Evolutionary conservation across 805 yeast genomes (phyloP).

Genomic region (Saccharomyces jurei): DNA sequence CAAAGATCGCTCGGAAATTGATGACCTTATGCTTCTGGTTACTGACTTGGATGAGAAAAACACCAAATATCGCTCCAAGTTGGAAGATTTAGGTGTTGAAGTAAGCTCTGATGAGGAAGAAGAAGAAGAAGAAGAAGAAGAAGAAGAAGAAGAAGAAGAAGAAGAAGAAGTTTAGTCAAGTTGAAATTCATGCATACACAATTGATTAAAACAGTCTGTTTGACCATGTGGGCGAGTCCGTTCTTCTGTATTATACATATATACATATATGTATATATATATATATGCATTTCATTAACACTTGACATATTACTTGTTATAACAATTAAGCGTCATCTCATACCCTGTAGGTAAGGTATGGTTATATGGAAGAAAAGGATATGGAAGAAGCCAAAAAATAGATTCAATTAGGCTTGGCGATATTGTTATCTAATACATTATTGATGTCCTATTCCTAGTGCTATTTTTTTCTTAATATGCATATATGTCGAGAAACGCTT

Average conservation of each 20-base stretch:
- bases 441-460: neutral
- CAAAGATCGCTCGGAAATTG: conserved; percentile 31
- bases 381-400: neutral
- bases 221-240: too few species aligned
- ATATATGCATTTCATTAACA: neutral
- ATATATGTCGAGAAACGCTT: neutral
- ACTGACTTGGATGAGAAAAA: conserved; percentile 69
- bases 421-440: neutral
- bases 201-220: conserved; percentile 1
- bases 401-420: neutral
- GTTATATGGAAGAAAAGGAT: neutral
- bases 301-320: neutral
- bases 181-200: conserved; percentile 15
- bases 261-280: neutral
- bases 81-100: conserved; percentile 47
- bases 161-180: conserved; percentile 31
- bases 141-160: conserved; percentile 35
- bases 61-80: conserved; percentile 44
- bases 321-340: neutral
- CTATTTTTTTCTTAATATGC: neutral
- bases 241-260: neutral
- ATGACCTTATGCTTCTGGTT: conserved; percentile 68
- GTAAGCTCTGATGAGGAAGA: conserved; percentile 67
- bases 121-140: conserved; percentile 57
- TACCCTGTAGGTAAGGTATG: neutral